A percentile compares a stretch with the other conserved stretches of the same genome.
phyloP scores from a whole-genome alignment of 148 eudicot species.

The Rheum nobile region DNA sequence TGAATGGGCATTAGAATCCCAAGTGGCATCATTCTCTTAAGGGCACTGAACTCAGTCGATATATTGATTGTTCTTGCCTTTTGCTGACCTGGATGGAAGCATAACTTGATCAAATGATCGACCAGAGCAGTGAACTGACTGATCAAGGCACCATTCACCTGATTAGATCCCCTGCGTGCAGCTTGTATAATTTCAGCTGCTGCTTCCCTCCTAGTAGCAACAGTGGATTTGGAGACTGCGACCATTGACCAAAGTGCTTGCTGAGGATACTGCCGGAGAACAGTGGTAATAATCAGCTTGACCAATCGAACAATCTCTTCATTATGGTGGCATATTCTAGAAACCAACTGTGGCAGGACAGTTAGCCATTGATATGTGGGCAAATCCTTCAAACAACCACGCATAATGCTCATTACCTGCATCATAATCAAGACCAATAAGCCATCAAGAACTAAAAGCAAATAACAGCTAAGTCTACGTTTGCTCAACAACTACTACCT shows the following conservation, averaged over 20 bases:
- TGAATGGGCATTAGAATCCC: conserved; percentile 95
- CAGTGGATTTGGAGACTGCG: conserved; percentile 95
- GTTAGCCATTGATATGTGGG: conserved; percentile 96
- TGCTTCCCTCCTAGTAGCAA: conserved; percentile 82
- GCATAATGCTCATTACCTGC: conserved; percentile 82
- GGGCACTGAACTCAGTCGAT: conserved; percentile 82
- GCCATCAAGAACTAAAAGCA: background rate
- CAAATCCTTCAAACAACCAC: conserved; percentile 88
- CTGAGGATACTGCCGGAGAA: conserved; percentile 87
- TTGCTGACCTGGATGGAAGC: conserved; percentile 92
- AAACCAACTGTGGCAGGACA: conserved; percentile 90
- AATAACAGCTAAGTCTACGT: background rate
- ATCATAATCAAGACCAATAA: conserved; percentile 5
- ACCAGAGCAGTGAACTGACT: conserved; percentile 72
- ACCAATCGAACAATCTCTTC: conserved; percentile 83
- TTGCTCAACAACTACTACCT: conserved; percentile 30
- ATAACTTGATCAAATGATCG: conserved; percentile 81
- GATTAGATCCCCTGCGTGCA: conserved; percentile 64
- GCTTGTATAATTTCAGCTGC: conserved; percentile 92
- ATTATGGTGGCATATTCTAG: conserved; percentile 98
- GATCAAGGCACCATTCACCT: conserved; percentile 47
- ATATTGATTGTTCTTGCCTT: conserved; percentile 72
- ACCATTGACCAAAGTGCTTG: conserved; percentile 99
- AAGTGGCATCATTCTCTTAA: conserved; percentile 98
- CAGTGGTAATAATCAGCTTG: conserved; percentile 71